Conservation (phyloP, 2,329 filamentous ascomycete genomes). For the Claviceps sp. region DNA sequence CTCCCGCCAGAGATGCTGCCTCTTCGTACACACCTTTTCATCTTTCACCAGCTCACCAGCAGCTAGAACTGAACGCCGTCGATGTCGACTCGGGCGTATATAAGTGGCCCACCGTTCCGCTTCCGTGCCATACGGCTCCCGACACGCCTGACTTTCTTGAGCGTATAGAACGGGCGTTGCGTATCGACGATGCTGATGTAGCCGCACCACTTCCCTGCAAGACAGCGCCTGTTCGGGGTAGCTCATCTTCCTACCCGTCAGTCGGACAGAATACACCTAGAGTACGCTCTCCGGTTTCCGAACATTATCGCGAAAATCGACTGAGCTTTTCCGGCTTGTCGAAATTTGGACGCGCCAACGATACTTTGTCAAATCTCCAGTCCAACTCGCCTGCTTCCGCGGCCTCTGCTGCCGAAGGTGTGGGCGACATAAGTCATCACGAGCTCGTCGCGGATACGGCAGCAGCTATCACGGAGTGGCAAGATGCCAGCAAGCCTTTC, state of each 20-base stretch:
- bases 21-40: background rate
- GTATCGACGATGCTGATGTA: background rate
- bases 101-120: background rate
- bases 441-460: conserved; percentile 14
- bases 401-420: conserved; percentile 7
- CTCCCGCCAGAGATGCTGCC: background rate
- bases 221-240: conserved; percentile 10
- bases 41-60: background rate
- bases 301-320: conserved; percentile 8
- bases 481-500: conserved; percentile 10
- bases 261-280: conserved; percentile 10
- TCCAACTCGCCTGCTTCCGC: conserved; percentile 14
- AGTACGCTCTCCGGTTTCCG: conserved; percentile 17
- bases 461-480: conserved; percentile 14
- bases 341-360: conserved; percentile 16
- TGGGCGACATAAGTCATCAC: conserved; percentile 8
- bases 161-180: conserved; percentile 9
- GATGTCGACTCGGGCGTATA: background rate
- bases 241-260: conserved; percentile 20
- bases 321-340: conserved; percentile 17
- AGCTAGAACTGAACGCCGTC: background rate
- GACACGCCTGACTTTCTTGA: conserved; percentile 8
- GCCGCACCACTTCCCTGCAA: background rate
- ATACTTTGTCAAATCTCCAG: conserved; percentile 16
- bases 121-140: background rate